These are phyloP conservation scores for Galerina marginata DNA, from an alignment of 768 basidiomycete species.

Conservation along the genomic window DNA sequence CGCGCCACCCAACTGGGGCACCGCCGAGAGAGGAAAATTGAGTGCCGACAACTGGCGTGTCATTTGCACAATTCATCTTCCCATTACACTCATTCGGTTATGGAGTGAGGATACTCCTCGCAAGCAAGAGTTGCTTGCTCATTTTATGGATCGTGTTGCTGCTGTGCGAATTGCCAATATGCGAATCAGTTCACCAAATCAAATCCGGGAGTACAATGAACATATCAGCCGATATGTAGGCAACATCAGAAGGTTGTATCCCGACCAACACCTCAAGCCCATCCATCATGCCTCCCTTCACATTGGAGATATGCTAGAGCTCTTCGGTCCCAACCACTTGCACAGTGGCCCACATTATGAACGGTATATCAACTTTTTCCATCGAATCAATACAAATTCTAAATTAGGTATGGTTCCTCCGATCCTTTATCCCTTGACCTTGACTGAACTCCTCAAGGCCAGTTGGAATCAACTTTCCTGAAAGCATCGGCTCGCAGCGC, in stretches of 20 bases:
- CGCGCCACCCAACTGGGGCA: conserved; percentile 38
- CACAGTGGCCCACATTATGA: conserved; percentile 6
- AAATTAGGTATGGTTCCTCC: conserved; percentile 17
- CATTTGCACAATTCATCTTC: conserved; percentile 33
- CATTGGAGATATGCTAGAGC: conserved; percentile 3
- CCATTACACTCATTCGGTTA: conserved; percentile 33
- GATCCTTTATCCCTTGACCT: background rate
- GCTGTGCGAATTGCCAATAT: conserved; percentile 28
- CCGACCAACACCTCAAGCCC: conserved; percentile 7
- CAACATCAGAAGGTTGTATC: background rate
- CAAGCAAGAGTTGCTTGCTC: conserved; percentile 24
- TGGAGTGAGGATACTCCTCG: conserved; percentile 22
- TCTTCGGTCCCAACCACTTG: conserved; percentile 6
- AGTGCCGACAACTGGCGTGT: conserved; percentile 35
- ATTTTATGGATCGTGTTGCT: conserved; percentile 35
- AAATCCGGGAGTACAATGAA: conserved; percentile 25
- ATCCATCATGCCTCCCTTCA: conserved; percentile 9
- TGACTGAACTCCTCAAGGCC: conserved; percentile 4
- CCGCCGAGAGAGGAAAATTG: conserved; percentile 33
- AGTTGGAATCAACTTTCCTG: conserved; percentile 11
- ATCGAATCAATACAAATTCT: conserved; percentile 24
- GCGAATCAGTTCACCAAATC: conserved; percentile 20
- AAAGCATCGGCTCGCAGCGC: conserved; percentile 8
- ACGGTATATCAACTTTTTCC: conserved; percentile 26
- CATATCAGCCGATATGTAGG: conserved; percentile 26